These are phyloP conservation scores for Musa beccarii DNA, from an alignment of 176 grass and related monocot species.

Conservation along the genomic window DNA sequence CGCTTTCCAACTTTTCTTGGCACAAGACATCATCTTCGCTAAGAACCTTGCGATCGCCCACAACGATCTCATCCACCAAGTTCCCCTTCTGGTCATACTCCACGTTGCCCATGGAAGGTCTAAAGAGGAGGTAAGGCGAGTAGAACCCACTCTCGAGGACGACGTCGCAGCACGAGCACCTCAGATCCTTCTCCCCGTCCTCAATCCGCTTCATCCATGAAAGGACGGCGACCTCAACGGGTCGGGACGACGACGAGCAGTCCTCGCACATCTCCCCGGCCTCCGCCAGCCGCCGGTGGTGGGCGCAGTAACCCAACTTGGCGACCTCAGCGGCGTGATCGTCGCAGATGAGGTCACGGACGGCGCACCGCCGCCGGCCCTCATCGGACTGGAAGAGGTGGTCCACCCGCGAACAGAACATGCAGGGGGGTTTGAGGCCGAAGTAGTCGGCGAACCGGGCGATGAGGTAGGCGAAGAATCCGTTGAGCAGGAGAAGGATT, in stretches of 20 bases:
- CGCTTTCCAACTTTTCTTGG: conserved; percentile 11
- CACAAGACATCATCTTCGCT: conserved; percentile 19
- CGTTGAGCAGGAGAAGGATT: conserved; percentile 78
- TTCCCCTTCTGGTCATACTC: conserved; percentile 25
- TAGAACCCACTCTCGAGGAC: conserved; percentile 82
- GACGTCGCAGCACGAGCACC: conserved; percentile 75
- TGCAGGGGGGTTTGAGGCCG: conserved; percentile 62
- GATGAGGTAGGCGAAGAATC: conserved; percentile 80
- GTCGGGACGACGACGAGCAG: conserved; percentile 35
- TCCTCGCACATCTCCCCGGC: conserved; percentile 91
- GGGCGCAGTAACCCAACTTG: conserved; percentile 58
- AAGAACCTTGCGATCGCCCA: neutral
- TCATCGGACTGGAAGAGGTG: conserved; percentile 38
- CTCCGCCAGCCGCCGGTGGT: conserved; percentile 58
- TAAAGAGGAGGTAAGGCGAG: conserved; percentile 58
- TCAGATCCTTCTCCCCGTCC: conserved; percentile 76
- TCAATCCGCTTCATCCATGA: conserved; percentile 90
- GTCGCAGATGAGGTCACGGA: conserved; percentile 54
- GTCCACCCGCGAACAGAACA: conserved; percentile 77
- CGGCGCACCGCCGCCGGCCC: conserved; percentile 19
- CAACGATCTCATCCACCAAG: neutral
- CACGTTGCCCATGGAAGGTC: conserved; percentile 3
- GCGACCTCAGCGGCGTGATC: conserved; percentile 66
- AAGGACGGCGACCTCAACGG: conserved; percentile 23
- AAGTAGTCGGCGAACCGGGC: conserved; percentile 72